Conservation (phyloP, 2,329 filamentous ascomycete genomes). For the Fusarium sp. region DNA sequence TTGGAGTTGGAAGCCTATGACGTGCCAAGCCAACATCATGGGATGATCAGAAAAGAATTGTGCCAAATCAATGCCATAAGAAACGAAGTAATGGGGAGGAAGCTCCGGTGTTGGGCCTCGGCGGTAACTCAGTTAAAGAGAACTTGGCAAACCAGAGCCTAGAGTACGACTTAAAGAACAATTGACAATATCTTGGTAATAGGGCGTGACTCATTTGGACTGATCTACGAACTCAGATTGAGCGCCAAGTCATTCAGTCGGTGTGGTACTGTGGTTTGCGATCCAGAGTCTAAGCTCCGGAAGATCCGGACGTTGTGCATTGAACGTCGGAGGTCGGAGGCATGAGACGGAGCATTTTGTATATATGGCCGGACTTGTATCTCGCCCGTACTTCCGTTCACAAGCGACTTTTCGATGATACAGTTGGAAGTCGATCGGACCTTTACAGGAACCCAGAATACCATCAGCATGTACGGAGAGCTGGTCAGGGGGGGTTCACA, state of each 20-base stretch:
- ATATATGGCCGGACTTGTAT: constrained; percentile 7
- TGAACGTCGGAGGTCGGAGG: constrained; percentile 14
- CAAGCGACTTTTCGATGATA: not conserved
- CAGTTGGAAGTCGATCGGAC: not conserved
- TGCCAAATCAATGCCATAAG: not conserved
- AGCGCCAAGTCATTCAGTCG: not conserved
- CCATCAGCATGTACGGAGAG: constrained; percentile 4
- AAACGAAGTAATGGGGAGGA: not conserved
- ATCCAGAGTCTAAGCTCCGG: constrained; percentile 15
- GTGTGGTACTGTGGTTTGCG: constrained; percentile 6
- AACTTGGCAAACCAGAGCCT: constrained; percentile 12
- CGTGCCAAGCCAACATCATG: not conserved
- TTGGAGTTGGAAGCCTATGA: not conserved
- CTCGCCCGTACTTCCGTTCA: constrained; percentile 23
- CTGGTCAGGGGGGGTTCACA: constrained; percentile 2
- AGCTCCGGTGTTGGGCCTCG: constrained; percentile 3
- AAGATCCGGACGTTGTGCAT: constrained; percentile 10
- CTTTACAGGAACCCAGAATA: not conserved
- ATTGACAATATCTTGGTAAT: not conserved
- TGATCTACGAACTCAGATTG: constrained; percentile 4
- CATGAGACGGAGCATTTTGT: constrained; percentile 7
- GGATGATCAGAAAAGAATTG: not conserved
- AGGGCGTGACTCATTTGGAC: not conserved
- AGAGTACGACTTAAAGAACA: not conserved
- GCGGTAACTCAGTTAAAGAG: not conserved